phyloP scores from a whole-genome alignment of 2,329 filamentous ascomycete species.

The Niveomyces coronatus region DNA sequence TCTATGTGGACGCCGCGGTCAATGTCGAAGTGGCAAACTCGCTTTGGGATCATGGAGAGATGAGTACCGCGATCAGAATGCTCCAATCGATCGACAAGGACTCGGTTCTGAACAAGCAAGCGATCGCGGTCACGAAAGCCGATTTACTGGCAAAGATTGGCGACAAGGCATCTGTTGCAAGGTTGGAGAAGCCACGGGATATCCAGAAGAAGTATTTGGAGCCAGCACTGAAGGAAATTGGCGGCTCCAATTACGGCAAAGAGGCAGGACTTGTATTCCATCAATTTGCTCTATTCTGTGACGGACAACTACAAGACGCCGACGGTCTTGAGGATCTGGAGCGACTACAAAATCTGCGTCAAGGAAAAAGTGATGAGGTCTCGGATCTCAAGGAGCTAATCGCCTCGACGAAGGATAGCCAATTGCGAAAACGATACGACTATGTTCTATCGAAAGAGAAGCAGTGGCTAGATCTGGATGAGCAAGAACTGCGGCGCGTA shows the following conservation, averaged over 20 bases:
- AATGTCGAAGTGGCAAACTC: conserved; percentile 79
- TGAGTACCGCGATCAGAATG: conserved; percentile 79
- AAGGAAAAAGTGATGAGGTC: conserved; percentile 75
- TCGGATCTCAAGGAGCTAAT: conserved; percentile 55
- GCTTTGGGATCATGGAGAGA: conserved; percentile 89
- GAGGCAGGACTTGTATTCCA: conserved; percentile 86
- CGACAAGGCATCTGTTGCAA: conserved; percentile 78
- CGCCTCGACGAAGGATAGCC: conserved; percentile 37
- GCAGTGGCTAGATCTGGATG: conserved; percentile 83
- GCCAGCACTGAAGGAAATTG: conserved; percentile 74
- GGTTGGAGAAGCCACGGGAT: conserved; percentile 79
- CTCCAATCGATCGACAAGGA: conserved; percentile 60
- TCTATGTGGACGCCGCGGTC: conserved; percentile 67
- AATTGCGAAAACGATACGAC: conserved; percentile 46
- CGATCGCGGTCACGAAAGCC: conserved; percentile 60
- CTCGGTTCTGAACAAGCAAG: conserved; percentile 54
- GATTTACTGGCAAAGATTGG: conserved; percentile 81
- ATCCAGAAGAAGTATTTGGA: conserved; percentile 82
- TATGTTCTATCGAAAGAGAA: conserved; percentile 61
- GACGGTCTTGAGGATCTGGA: conserved; percentile 77
- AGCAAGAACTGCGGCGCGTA: conserved; percentile 73
- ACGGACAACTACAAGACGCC: conserved; percentile 81
- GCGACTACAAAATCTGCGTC: conserved; percentile 66
- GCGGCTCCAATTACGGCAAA: conserved; percentile 52
- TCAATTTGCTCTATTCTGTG: conserved; percentile 91